Percentiles rank a stretch among this genome's conserved stretches.
Evolutionary conservation across 2,329 filamentous ascomycete species (phyloP).

Genomic region (Colletotrichum sp.): DNA sequence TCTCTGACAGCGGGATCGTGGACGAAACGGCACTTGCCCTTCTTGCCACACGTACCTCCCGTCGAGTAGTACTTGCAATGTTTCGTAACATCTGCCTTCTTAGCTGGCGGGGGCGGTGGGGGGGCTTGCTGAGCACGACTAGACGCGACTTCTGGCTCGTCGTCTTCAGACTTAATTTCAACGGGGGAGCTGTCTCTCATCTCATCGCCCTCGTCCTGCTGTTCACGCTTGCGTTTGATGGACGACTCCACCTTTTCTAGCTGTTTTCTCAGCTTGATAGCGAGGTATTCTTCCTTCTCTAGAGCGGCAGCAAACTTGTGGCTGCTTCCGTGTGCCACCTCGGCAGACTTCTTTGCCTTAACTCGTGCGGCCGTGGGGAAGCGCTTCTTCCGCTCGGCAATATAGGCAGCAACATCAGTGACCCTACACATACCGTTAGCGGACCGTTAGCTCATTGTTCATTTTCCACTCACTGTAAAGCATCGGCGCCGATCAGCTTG

Average conservation of each 20-base stretch:
- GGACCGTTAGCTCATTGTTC: not conserved
- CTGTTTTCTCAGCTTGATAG: conserved; percentile 67
- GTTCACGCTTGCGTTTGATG: conserved; percentile 72
- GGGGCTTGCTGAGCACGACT: conserved; percentile 45
- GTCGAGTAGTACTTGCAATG: conserved; percentile 77
- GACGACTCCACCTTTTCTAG: conserved; percentile 75
- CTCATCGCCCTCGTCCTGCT: conserved; percentile 71
- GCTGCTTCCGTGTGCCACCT: conserved; percentile 29
- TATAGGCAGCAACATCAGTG: conserved; percentile 79
- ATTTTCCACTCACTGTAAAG: conserved; percentile 53
- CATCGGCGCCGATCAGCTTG: conserved; percentile 60
- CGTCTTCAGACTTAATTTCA: conserved; percentile 60
- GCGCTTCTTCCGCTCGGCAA: conserved; percentile 78
- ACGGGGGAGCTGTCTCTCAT: conserved; percentile 58
- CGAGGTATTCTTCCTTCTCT: conserved; percentile 66
- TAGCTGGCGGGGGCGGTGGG: conserved; percentile 49
- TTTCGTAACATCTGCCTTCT: conserved; percentile 65
- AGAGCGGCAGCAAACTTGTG: conserved; percentile 20
- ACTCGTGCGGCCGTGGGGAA: conserved; percentile 80
- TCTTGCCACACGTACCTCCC: conserved; percentile 72
- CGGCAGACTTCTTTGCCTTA: conserved; percentile 64
- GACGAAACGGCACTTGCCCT: conserved; percentile 77
- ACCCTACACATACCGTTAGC: conserved; percentile 41
- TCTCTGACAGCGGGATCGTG: conserved; percentile 69
- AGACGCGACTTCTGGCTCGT: conserved; percentile 63